A percentile compares a stretch with the other conserved stretches of the same genome.
Conservation (phyloP, 169 alveolate species). For the Plasmodium chabaudi region DNA sequence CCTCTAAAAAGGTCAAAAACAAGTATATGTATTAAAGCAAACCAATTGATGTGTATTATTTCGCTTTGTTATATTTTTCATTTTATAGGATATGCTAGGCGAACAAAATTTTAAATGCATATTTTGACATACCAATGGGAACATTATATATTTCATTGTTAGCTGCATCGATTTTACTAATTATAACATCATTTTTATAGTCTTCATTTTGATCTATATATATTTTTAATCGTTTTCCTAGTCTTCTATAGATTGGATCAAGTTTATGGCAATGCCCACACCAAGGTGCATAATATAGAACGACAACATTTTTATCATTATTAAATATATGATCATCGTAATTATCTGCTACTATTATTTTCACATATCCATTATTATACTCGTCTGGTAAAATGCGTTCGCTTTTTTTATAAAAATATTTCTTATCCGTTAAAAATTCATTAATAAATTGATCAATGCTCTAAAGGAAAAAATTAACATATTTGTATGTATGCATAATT, state of each 20-base stretch:
- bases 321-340: conserved; percentile 87
- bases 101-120: no score
- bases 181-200: conserved; percentile 43
- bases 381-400: conserved; percentile 66
- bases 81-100: no score
- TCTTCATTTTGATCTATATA: conserved; percentile 29
- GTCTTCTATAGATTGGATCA: conserved; percentile 92
- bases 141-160: conserved; percentile 69
- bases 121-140: conserved; percentile 17
- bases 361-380: conserved; percentile 72
- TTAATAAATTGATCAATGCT: conserved; percentile 46
- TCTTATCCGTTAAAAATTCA: conserved; percentile 21
- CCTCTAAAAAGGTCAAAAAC: conserved; percentile 26
- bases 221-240: conserved; percentile 67
- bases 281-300: conserved; percentile 96
- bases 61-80: no score
- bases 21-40: neutral
- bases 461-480: conserved; percentile 1
- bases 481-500: neutral
- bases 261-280: conserved; percentile 94
- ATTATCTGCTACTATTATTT: conserved; percentile 80
- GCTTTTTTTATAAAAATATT: conserved; percentile 68
- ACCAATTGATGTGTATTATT: neutral
- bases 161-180: conserved; percentile 70
- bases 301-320: conserved; percentile 86